phyloP scores from a whole-genome alignment of 2,329 filamentous ascomycete species.

The Apiospora kogelbergensis region DNA sequence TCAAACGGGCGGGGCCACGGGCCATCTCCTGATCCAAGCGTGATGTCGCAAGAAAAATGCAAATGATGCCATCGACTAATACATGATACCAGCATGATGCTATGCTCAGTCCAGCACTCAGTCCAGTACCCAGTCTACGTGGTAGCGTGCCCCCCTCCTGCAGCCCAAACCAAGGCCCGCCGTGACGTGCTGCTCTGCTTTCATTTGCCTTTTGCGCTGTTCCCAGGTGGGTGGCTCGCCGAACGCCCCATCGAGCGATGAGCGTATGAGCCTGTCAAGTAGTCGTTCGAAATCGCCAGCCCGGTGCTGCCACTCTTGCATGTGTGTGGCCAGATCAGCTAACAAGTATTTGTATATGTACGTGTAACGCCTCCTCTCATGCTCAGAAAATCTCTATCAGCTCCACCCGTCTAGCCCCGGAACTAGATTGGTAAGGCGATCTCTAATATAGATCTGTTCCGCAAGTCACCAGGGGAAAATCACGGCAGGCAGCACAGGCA shows the following conservation, averaged over 20 bases:
- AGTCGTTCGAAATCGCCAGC: not conserved
- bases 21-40: not conserved
- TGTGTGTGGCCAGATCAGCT: not conserved
- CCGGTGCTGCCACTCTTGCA: not conserved
- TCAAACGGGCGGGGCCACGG: not conserved
- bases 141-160: too few species aligned
- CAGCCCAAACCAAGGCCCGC: not conserved
- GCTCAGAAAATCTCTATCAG: not conserved
- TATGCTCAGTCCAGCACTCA: not conserved
- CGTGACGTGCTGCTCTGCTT: not conserved
- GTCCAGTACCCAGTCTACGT: not conserved
- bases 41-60: conserved; percentile 11
- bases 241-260: not conserved
- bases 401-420: not conserved
- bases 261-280: not conserved
- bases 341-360: not conserved
- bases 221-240: conserved; percentile 1
- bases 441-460: not conserved
- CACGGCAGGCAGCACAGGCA: too few species aligned
- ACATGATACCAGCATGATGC: not conserved
- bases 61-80: conserved; percentile 12
- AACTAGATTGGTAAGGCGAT: conserved; percentile 2
- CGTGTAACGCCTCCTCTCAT: not conserved
- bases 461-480: not conserved
- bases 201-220: not conserved